Conservation (phyloP, 2,329 filamentous ascomycete species). For the Penicillium olsonii region DNA sequence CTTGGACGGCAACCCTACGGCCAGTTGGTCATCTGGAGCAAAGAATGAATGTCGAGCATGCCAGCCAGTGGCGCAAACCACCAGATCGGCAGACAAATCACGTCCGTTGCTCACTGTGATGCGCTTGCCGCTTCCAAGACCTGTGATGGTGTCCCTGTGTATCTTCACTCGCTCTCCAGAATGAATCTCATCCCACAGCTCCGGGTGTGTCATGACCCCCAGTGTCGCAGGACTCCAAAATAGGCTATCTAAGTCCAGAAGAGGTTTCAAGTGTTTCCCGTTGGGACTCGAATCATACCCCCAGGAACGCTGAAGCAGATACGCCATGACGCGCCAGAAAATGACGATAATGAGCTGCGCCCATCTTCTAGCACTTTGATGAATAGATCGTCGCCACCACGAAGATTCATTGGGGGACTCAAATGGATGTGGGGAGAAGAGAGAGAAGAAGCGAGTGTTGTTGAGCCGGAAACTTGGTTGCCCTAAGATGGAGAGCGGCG, state of each 20-base stretch:
- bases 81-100: background rate
- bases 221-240: slow-evolving; percentile 38
- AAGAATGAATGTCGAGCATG: background rate
- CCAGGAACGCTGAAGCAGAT: no score
- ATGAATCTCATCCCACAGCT: slow-evolving; percentile 38
- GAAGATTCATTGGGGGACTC: no score
- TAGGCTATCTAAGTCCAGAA: slow-evolving; percentile 26
- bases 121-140: no score
- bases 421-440: no score
- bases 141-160: background rate
- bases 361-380: no score
- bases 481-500: slow-evolving; percentile 14
- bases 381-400: no score
- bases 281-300: no score
- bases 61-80: background rate
- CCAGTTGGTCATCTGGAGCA: background rate
- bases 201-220: slow-evolving; percentile 32
- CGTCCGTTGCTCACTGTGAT: background rate
- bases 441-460: no score
- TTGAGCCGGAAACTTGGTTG: no score
- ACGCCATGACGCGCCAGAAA: no score
- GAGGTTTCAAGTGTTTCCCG: no score
- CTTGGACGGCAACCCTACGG: background rate
- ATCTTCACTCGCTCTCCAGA: background rate
- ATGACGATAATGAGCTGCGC: no score